Evolutionary conservation across 768 basidiomycete genomes (phyloP), one percentile per base, ranked within the genome.

Genomic region (Boletus vinaceobasis): DNA sequence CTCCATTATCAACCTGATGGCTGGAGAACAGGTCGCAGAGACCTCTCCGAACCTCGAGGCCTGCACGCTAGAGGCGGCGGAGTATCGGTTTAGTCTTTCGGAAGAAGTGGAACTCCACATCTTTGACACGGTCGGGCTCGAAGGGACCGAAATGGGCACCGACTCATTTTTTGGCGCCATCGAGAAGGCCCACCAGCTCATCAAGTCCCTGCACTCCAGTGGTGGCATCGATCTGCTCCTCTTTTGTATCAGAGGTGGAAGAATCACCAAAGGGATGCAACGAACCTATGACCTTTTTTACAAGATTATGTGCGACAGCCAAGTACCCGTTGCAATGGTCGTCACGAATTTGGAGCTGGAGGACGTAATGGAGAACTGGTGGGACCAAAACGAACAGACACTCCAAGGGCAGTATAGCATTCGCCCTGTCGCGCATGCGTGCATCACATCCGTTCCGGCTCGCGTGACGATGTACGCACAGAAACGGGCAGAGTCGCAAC

Each of bases 181-280:
- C 35, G 48, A 45, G 17, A 61, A 61, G 7, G 60, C 60, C 0
- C 29, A 62, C 7, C 1, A 38, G 26, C 56, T 62, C 17, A 5
- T 62, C 10, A n/a, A 29, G 9, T 35, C 42, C 26, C 11, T 62
- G 7, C 42, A 48, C 6, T 0, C 37, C 7, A 31, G 37, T 0
- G 60, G 61, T 17, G 61, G 60, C 9, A 36, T 62, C 35, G 52
- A 62, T 19, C 56, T 62, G 27, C 52, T 62, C 17, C 33, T 62
- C 2, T 62, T 62, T 44, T 62, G 61, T 37, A 21, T 62, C 27
- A 35, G 47, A 15, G 45, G 21, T 1, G 45, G 44, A 1, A 39
- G 61, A 7, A n/a, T 62, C 35, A 62, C 61, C 0, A 1, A 17
- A 5, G 27, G 56, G 1, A 21, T 36, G 35, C 60, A 61, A 23